These are phyloP conservation scores for Lycium ferocissimum DNA, from an alignment of 257 asterid genomes.

Conservation along the genomic window DNA sequence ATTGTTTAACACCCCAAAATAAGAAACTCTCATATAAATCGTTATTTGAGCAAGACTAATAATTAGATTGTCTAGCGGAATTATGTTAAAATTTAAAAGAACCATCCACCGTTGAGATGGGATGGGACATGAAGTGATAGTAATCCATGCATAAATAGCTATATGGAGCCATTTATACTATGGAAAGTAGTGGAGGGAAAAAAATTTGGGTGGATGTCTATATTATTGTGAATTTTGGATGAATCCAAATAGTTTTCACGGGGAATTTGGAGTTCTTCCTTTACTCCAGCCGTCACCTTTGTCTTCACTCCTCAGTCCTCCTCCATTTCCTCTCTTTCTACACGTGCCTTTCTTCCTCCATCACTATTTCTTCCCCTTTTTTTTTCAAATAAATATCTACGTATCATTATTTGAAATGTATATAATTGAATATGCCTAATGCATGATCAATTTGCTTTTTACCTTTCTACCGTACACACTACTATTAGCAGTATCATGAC, in stretches of 20 bases:
- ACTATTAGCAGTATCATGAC: background rate
- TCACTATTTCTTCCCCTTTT: background rate
- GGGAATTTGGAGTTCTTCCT: constrained; percentile 85
- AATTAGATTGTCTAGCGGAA: background rate
- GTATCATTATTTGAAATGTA: background rate
- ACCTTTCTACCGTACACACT: constrained; percentile 24
- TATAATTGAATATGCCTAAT: background rate
- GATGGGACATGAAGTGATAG: constrained; percentile 42
- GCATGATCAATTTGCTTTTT: constrained; percentile 18
- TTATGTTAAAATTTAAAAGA: background rate
- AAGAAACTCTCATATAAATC: too few species aligned
- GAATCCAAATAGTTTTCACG: constrained; percentile 87
- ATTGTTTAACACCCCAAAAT: too few species aligned
- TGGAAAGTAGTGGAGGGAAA: constrained; percentile 59
- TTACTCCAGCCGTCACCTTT: constrained; percentile 39
- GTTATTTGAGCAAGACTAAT: too few species aligned
- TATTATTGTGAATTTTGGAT: constrained; percentile 53
- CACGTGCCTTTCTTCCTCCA: constrained; percentile 59
- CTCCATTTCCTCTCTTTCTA: constrained; percentile 42
- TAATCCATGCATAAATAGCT: constrained; percentile 32
- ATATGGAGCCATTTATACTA: constrained; percentile 43
- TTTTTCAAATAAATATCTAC: constrained; percentile 19
- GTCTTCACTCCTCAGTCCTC: constrained; percentile 35
- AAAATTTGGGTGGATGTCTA: constrained; percentile 44
- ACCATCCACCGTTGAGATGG: background rate